Evolutionary conservation across 371 early-diverging fungal species (phyloP), one percentile per base, ranked within the genome.

Genomic region (Nosema muscidifuracis): DNA sequence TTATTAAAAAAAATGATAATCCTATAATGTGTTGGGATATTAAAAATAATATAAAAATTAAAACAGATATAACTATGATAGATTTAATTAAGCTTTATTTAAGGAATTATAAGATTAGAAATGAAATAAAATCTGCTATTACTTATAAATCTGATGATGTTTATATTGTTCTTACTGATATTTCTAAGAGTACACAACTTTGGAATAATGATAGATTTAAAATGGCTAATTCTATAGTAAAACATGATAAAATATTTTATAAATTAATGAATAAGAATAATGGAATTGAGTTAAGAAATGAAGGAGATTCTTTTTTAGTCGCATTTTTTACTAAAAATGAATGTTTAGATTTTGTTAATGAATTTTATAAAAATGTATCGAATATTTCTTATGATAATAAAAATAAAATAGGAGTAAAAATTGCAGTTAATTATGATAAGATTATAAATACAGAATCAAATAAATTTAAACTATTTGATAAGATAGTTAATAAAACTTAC

Each of bases 231-330:
- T 30, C 55, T 2, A 64, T 72, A 43, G 31, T 33, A 10, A 18
- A 61, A 22, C 65, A 72, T 47, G 73, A 72, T 44, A 38, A 65
- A 13, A 42, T 64, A n/a, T 64, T 34, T 47, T 28, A 33, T 22
- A 33, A 56, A 2, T 44, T 72, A 42, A 43, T 64, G 40, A 43
- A 57, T 16, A 26, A 40, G n/a, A 28, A 47, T 72, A 47, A 47
- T 18, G 73, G 73, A 0, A 42, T 55, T 1, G 56, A 53, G 26
- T 22, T 57, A 18, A 55, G 58, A 22, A 72, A 72, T 36, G 73
- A 72, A 57, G 73, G 73, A 40, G 73, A 72, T 58, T 53, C 73
- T 13, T 72, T 72, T 50, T 47, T 72, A 2, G 2, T 65, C 15
- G 38, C 43, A 16, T 72, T 72, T 44, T 31, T 33, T 9, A 55